These are phyloP conservation scores for Fusarium staphyleae DNA, from an alignment of 2,329 filamentous ascomycete genomes.

Conservation along the genomic window DNA sequence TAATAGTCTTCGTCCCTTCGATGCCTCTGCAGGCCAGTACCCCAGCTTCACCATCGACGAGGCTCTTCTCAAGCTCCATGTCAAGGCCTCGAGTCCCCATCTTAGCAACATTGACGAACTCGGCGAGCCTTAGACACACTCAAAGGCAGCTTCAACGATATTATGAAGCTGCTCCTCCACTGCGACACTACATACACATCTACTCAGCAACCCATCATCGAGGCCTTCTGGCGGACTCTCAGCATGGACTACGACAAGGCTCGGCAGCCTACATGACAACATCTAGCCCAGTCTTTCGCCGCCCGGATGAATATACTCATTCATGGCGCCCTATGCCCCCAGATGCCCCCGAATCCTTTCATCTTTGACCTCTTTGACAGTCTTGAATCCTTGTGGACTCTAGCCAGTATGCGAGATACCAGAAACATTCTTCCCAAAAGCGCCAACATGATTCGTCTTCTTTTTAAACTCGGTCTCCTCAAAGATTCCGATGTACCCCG, in stretches of 20 bases:
- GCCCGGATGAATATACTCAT: slow-evolving; percentile 29
- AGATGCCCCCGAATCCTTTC: slow-evolving; percentile 7
- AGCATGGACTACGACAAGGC: slow-evolving; percentile 36
- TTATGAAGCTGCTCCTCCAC: slow-evolving; percentile 32
- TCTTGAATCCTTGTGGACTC: slow-evolving; percentile 31
- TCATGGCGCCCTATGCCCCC: slow-evolving; percentile 12
- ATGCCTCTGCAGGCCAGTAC: slow-evolving; percentile 2
- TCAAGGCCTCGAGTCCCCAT: slow-evolving; percentile 26
- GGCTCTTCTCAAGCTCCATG: slow-evolving; percentile 7
- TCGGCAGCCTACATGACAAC: slow-evolving; percentile 25
- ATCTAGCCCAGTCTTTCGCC: slow-evolving; percentile 22
- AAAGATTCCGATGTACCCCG: slow-evolving; percentile 10
- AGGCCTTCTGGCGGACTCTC: slow-evolving; percentile 41
- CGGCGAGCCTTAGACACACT: slow-evolving; percentile 16
- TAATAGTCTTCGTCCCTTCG: slow-evolving; percentile 13
- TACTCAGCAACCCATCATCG: slow-evolving; percentile 36
- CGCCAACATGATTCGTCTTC: slow-evolving; percentile 15
- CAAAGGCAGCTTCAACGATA: slow-evolving; percentile 17
- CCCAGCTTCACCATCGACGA: slow-evolving; percentile 21
- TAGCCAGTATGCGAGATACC: slow-evolving; percentile 31
- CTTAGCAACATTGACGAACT: slow-evolving; percentile 30
- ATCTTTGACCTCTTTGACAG: slow-evolving; percentile 28
- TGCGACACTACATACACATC: slow-evolving; percentile 29
- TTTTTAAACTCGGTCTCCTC: slow-evolving; percentile 22
- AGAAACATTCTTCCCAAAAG: slow-evolving; percentile 30